Evolutionary conservation across 73 alveolate genomes (phyloP).

Genomic region (Chromera velia): DNA sequence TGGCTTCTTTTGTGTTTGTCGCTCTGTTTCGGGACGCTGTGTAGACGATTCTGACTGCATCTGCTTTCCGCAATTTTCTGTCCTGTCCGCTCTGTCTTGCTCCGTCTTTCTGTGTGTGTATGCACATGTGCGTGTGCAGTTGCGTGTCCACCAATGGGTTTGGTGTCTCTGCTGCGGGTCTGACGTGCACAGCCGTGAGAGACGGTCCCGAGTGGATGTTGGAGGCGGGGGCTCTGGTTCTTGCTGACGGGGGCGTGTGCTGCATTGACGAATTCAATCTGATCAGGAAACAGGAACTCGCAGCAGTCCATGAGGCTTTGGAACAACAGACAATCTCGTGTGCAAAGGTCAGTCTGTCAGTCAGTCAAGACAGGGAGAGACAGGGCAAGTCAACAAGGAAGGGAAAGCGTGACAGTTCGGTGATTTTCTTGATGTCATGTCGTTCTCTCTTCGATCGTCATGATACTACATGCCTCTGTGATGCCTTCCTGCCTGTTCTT

Average conservation of each 20-base stretch:
- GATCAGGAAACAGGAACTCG: constrained; percentile 31
- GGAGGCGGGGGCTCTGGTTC: constrained; percentile 44
- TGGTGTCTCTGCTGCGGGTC: constrained; percentile 56
- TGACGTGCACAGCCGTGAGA: constrained; percentile 34
- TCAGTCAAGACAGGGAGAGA: background rate
- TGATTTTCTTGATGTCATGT: background rate
- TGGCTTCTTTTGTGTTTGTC: too few species aligned
- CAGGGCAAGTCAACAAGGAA: background rate
- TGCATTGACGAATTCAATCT: constrained; percentile 45
- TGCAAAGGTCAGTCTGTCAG: constrained; percentile 83
- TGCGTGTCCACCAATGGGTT: constrained; percentile 78
- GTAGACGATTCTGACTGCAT: too few species aligned
- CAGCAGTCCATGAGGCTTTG: constrained; percentile 64
- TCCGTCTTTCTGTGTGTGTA: background rate
- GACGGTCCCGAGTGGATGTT: constrained; percentile 35
- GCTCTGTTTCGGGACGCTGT: too few species aligned
- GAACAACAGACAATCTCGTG: constrained; percentile 86
- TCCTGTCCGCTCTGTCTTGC: too few species aligned
- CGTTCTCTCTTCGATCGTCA: background rate
- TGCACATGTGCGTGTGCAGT: constrained; percentile 7
- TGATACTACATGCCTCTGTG: background rate
- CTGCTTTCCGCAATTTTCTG: too few species aligned
- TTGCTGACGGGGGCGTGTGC: constrained; percentile 45
- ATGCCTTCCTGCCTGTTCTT: background rate
- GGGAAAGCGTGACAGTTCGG: background rate